Percentiles rank a stretch among this genome's conserved stretches.
These are phyloP conservation scores for Artomyces pyxidatus DNA, from an alignment of 768 basidiomycete genomes.

Conservation along the genomic window DNA sequence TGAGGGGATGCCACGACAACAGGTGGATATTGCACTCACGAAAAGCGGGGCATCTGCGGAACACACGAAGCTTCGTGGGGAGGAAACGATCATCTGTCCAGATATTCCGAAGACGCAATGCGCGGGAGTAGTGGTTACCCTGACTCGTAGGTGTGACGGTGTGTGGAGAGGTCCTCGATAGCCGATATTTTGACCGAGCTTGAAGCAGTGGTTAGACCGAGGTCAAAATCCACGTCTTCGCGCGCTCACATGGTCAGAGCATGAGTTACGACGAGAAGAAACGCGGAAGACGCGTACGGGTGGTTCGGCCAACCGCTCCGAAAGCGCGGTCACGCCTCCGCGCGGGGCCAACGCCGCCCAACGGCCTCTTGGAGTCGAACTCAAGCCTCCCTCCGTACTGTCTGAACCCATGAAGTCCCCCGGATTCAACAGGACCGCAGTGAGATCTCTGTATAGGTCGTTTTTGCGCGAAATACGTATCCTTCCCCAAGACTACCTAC, in stretches of 20 bases:
- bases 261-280: not conserved
- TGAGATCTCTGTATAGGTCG: constrained; percentile 30
- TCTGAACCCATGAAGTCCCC: not conserved
- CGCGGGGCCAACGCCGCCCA: too few relatives aligned
- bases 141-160: too few relatives aligned
- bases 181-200: not conserved
- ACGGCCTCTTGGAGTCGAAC: too few relatives aligned
- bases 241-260: too few relatives aligned
- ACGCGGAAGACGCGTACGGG: too few relatives aligned
- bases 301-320: too few relatives aligned
- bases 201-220: not conserved
- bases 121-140: not conserved
- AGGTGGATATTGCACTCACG: too few relatives aligned
- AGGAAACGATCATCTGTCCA: not conserved
- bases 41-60: not conserved
- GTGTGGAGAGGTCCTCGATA: too few relatives aligned
- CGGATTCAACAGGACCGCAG: constrained; percentile 4
- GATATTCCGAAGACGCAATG: not conserved
- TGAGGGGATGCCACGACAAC: too few relatives aligned
- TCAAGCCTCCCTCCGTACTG: not conserved
- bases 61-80: too few relatives aligned
- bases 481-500: constrained; percentile 40
- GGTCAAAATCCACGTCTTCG: not conserved
- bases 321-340: too few relatives aligned
- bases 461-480: constrained; percentile 33